Evolutionary conservation across 345 rosid species (phyloP), one percentile per base, ranked within the genome.

Genomic region (Eutrema yunnanense): DNA sequence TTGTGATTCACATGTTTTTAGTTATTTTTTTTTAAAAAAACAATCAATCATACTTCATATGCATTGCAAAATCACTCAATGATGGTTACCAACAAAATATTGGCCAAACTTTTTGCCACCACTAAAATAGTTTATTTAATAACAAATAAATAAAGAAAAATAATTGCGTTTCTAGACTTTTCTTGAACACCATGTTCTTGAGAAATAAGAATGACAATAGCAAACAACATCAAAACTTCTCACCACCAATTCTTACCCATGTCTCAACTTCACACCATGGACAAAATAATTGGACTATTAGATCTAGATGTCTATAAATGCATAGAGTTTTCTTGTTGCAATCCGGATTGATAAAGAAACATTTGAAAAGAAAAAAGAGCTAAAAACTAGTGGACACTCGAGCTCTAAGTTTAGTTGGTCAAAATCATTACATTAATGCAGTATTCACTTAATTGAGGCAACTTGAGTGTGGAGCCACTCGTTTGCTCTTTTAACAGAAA

Each of bases 381-480:
- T 13, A 37, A 56, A 65, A 73, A 73, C 66, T 40, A 57, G 78
- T 66, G 78, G 72, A 66, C 67, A 44, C 46, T 73, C 32, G 11
- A 65, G 77, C 43, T 46, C 16, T 30, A 26, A 26, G 55, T 46
- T 14, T 48, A 73, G 72, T 65, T 56, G 77, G 66, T 73, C 77
- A 73, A 56, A 65, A 73, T 73, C 72, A 57, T 47, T 22, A 51
- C 54, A 19, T 50, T 38, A 62, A 63, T 63, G 68, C 55, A 63
- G 55, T 14, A 44, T 16, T 41, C 40, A n/a, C 54, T 6, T 22
- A 16, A 51, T 37, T 51, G 48, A 44, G 26, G 29, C 70, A 75
- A 69, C 74, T 62, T 37, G 56, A 75, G 26, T 54, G 79, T 69
- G 71, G 79, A 76, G 65, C 79, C 79, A 76, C 79, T 69, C 74